Evolutionary conservation across 495 filamentous ascomycete species (phyloP), one percentile per base, ranked within the genome.

Genomic region (Penicillium riverlandense): DNA sequence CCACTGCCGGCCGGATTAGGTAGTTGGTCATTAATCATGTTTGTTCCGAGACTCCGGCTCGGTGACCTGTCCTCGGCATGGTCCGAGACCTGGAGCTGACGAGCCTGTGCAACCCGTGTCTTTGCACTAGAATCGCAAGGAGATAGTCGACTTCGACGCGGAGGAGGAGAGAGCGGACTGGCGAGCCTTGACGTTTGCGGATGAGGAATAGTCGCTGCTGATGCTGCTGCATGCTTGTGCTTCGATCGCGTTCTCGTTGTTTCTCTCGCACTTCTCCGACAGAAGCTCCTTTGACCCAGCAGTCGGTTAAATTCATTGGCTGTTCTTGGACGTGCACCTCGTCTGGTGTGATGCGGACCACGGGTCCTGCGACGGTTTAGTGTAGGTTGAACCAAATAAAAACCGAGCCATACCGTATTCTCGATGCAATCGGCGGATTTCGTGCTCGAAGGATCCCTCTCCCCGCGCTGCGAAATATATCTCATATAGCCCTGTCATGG

Each of bases 401-500:
- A 4, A 4, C 6, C 22, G 22, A 4, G 22, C n/a, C 43, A 58
- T 35, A 60, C 61, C 54, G 41, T 71, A 72, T 46, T 52, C 43
- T 14, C 63, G 52, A 41, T 79, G 75, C 66, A 78, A 62, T 16
- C 54, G 29, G 28, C 59, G 40, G 37, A 79, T 72, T 35, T 65
- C 47, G 29, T 55, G 52, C 4, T 63, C 62, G 41, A 76, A 78
- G 2, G 53, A 50, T 0, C 62, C 69, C 7, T 46, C 40, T 6
- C 62, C 48, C 36, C 68, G 59, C n/a, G 65, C 51, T 13, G 75
- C 67, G 37, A 69, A 72, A 45, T 71, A 75, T 15, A 69, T 53
- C 43, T 79, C 76, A 34, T 72, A 72, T 13, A 66, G 46, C 29
- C 63, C 63, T 0, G 68, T 70, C 12, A 62, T 43, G 4, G 68